Evolutionary conservation across 768 basidiomycete species (phyloP).

Genomic region (Leccinum rimulosum): DNA sequence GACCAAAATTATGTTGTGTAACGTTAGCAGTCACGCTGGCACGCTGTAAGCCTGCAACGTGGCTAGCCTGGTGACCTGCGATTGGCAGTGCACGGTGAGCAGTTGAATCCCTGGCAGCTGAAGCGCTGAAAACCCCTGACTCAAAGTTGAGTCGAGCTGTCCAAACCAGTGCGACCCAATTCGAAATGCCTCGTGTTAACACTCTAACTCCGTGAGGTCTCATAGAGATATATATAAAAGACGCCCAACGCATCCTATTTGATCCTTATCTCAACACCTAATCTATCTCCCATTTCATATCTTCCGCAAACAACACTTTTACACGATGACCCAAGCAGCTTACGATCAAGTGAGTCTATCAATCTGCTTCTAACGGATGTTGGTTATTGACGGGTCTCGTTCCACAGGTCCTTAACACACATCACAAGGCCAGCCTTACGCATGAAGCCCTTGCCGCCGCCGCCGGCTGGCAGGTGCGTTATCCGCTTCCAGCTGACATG

Average conservation of each 20-base stretch:
- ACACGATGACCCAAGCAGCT: conserved; percentile 18
- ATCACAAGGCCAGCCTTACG: conserved; percentile 56
- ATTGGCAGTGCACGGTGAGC: conserved; percentile 1
- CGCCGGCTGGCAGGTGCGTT: conserved; percentile 57
- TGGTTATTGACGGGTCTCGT: background rate
- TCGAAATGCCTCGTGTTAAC: background rate
- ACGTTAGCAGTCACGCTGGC: background rate
- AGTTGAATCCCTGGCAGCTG: background rate
- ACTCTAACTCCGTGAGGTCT: no score
- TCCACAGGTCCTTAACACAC: conserved; percentile 43
- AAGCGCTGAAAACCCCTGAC: background rate
- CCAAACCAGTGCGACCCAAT: conserved; percentile 8
- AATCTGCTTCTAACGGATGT: background rate
- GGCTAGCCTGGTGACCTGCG: background rate
- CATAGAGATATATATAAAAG: conserved; percentile 18
- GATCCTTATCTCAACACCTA: conserved; percentile 10
- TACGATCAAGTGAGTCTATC: conserved; percentile 19
- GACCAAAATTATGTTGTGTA: background rate
- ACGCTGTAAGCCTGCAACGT: background rate
- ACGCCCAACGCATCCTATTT: background rate
- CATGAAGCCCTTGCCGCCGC: conserved; percentile 71
- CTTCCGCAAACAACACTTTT: background rate
- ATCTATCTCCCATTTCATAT: background rate
- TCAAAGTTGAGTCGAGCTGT: background rate
- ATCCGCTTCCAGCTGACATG: background rate